These are phyloP conservation scores for Chrysanthemum makinoi DNA, from an alignment of 129 eudicot genomes.

Conservation along the genomic window DNA sequence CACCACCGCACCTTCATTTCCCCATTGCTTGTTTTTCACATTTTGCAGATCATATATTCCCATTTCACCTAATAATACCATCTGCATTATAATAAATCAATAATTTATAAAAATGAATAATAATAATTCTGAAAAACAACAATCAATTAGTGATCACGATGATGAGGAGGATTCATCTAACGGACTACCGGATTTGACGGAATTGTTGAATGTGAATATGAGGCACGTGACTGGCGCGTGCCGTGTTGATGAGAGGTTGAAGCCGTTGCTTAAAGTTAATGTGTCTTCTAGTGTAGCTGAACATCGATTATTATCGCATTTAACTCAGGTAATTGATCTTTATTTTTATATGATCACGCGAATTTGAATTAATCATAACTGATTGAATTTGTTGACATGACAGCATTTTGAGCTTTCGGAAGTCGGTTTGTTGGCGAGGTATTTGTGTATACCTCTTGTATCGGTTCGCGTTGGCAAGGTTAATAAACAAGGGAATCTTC, in stretches of 20 bases:
- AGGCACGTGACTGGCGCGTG: constrained; percentile 98
- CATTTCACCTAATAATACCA: constrained; percentile 6
- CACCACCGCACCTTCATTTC: constrained; percentile 15
- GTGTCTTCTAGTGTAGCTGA: constrained; percentile 59
- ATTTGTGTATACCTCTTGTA: constrained; percentile 86
- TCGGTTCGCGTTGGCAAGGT: constrained; percentile 89
- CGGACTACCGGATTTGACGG: constrained; percentile 22
- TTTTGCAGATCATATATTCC: neutral
- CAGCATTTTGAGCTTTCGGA: constrained; percentile 95
- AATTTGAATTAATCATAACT: no score
- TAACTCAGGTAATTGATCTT: constrained; percentile 61
- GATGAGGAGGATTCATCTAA: constrained; percentile 43
- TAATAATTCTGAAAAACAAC: constrained; percentile 36
- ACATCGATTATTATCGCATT: constrained; percentile 64
- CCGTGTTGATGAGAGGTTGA: constrained; percentile 85
- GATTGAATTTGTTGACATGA: neutral
- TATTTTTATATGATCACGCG: no score
- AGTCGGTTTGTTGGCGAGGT: constrained; percentile 86
- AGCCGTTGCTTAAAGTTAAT: constrained; percentile 76
- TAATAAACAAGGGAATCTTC: constrained; percentile 64
- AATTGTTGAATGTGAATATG: constrained; percentile 13
- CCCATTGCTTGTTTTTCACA: constrained; percentile 10
- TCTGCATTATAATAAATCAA: neutral
- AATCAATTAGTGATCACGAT: constrained; percentile 21
- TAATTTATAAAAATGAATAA: neutral